Base-by-base conservation (phyloP, 257 asterid genomes). In the Solanum gandarillasii region DNA sequence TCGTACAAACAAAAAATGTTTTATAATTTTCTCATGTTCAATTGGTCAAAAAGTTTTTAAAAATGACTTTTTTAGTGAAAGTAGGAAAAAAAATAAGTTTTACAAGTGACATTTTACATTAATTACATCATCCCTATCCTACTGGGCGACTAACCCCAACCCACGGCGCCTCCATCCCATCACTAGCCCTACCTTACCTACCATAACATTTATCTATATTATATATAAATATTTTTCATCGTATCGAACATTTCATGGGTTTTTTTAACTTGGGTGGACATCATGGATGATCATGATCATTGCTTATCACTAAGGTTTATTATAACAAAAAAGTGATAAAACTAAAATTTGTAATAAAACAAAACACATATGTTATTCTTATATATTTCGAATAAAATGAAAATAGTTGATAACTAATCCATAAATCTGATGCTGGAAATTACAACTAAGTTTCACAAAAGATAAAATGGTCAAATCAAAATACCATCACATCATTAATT, bases 1-100 rank as follows among this genome's bases (percentile, higher is more conserved):
- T 0, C 18, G 58, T 13, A 46, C 58, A 0, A 0, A 46, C 21
- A 14, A 0, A 65, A 62, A 65, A 65, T n/a, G 3, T 4, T 25
- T 65, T n/a, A 0, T 5, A 25, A 65, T 65, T 65, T 65, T 65
- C 14, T 65, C 73, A 67, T 67, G 18, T 5, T 67, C 3, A 6
- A 0, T 27, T 12, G 10, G 1, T 62, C 8, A n/a, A 67, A 48
- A 67, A 48, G 3, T 48, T 48, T 48, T 48, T 2, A 2, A 48
- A 65, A 65, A 65, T 25, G 6, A 60, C 5, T 18, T 55, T 55
- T 20, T 7, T 55, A 55, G 25, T 58, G 27, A 8, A 58, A 21
- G 27, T 9, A 21, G 13, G 6, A 8, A 21, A 58, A 20, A 39
- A 55, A 8, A 7, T 13, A 0, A 60, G 1, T 10, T 65, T 23